phyloP scores from a whole-genome alignment of 306 rosid species.

The Fragaria iinumae region DNA sequence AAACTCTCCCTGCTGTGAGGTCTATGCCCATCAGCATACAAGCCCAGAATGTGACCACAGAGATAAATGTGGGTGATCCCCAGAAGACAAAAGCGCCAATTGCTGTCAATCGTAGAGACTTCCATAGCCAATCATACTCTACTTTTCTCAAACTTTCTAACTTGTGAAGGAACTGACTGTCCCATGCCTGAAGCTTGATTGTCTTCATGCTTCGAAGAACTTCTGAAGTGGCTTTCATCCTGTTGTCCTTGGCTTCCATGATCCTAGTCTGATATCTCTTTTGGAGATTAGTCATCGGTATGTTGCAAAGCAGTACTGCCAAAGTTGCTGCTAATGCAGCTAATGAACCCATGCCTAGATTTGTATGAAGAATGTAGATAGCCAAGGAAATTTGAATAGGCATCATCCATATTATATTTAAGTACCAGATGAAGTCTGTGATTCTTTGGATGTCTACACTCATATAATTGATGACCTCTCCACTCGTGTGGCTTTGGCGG shows the following conservation, averaged over 20 bases:
- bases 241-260: conserved; percentile 86
- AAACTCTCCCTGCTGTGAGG: conserved; percentile 81
- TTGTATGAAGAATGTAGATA: conserved; percentile 65
- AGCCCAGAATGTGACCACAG: conserved; percentile 71
- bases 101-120: conserved; percentile 58
- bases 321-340: conserved; percentile 77
- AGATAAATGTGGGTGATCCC: conserved; percentile 88
- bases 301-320: conserved; percentile 68
- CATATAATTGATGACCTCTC: conserved; percentile 93
- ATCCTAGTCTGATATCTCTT: conserved; percentile 74
- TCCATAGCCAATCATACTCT: conserved; percentile 68
- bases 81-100: conserved; percentile 69
- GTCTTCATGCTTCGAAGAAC: conserved; percentile 73
- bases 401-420: conserved; percentile 85
- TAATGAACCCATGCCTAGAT: conserved; percentile 67
- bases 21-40: conserved; percentile 83
- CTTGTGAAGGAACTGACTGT: conserved; percentile 58
- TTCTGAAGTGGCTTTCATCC: conserved; percentile 94
- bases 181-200: conserved; percentile 98
- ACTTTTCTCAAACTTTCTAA: conserved; percentile 54
- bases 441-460: conserved; percentile 95
- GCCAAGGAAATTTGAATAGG: conserved; percentile 88
- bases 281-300: conserved; percentile 75
- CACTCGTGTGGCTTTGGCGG: conserved; percentile 74
- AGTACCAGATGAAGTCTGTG: conserved; percentile 79